A percentile compares a stretch with the other conserved stretches of the same genome.
phyloP scores from a whole-genome alignment of 2,329 filamentous ascomycete species.

The Simplicillium aogashimaense region DNA sequence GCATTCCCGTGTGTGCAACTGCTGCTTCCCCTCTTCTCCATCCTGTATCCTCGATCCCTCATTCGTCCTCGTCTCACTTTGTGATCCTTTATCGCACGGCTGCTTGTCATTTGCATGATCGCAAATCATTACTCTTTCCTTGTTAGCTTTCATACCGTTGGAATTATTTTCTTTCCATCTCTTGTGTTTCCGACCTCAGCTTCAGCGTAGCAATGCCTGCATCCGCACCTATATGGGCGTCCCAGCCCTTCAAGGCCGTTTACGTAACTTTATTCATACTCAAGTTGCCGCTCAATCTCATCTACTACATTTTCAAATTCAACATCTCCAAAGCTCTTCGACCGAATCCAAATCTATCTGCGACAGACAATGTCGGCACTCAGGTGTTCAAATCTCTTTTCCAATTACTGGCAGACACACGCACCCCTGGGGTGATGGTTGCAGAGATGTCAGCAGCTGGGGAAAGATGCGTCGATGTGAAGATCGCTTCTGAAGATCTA shows the following conservation, averaged over 20 bases:
- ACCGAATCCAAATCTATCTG: background rate
- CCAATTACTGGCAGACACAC: background rate
- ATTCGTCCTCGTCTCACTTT: too few species aligned
- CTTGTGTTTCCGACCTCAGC: too few species aligned
- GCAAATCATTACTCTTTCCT: too few species aligned
- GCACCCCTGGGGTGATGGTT: constrained; percentile 1
- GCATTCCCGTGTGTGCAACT: too few species aligned
- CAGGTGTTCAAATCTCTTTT: constrained; percentile 1
- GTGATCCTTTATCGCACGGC: too few species aligned
- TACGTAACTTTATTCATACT: constrained; percentile 3
- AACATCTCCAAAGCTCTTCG: background rate
- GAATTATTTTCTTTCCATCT: too few species aligned
- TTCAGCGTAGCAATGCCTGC: background rate
- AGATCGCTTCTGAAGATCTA: background rate
- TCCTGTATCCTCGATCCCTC: too few species aligned
- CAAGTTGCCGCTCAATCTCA: constrained; percentile 1
- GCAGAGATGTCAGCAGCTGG: background rate
- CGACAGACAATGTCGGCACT: constrained; percentile 2
- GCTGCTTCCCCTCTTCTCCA: too few species aligned
- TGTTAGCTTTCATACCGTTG: too few species aligned
- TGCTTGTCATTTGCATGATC: too few species aligned
- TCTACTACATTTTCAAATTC: constrained; percentile 2
- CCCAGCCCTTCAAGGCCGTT: constrained; percentile 5
- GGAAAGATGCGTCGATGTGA: background rate
- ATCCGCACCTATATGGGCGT: constrained; percentile 1